Base-by-base conservation (phyloP, 495 filamentous ascomycete species). In the Bryoglossum gracile region DNA sequence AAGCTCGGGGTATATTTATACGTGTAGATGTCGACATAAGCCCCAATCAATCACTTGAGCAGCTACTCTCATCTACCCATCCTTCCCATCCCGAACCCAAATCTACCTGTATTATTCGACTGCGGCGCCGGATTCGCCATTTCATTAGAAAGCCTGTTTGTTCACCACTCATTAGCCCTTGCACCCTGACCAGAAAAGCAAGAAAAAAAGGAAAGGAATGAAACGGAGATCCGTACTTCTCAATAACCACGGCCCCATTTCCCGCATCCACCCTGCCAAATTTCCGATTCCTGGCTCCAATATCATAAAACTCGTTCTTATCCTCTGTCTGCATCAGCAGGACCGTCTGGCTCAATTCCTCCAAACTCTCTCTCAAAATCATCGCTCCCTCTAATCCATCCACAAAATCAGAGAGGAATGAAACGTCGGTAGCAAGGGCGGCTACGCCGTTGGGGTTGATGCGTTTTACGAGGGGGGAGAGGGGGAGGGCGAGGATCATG, bases 271-370 rank as follows among this genome's bases (percentile, higher is more conserved):
- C 92, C 40, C 83, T 81, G 3, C 87, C 85, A 60, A 95, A 99
- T 64, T 95, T 92, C 71, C 83, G 87, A 65, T 94, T 95, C 39
- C 89, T 66, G 0, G 78, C 86, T 2, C 81, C 81, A 28, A 87
- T 80, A 60, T 97, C 92, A 62, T 89, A 99, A 61, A 94, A 97
- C 61, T 95, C 89, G 54, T 97, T 89, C 8, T 87, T 80, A 54
- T 88, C 94, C 11, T 95, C 89, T 0, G 81, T 80, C 60, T 84
- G 82, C 73, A 99, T 87, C 41, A 99, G 45, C 23, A 26, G 28
- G 4, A 59, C 82, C 1, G 91, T 96, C 69, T 99, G 92, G 53
- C 87, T 81, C 19, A 99, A 69, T 65, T 96, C 91, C 59, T 95
- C 92, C 32, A 97, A 70, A 52, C 90, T 92, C 56, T 89, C 82